Evolutionary conservation across 768 basidiomycete species (phyloP), one percentile per base, ranked within the genome.

Genomic region (Gyrodon lividus): DNA sequence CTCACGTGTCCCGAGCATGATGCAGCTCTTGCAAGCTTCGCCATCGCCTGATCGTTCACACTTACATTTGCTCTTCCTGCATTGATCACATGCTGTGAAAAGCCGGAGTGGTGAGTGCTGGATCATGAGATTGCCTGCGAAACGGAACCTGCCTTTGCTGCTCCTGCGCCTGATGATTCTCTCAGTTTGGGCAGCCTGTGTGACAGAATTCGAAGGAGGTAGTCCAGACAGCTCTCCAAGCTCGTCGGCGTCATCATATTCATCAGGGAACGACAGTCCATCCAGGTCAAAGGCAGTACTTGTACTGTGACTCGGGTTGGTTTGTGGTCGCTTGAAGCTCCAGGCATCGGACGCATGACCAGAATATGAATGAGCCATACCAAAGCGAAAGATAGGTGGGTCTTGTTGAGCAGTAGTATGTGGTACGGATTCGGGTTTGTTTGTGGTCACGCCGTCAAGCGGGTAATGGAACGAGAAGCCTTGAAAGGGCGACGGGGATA

Each of bases 11-110:
- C 81, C 81, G 16, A 89, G 75, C 76, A 87, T 77, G 35, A 83
- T 71, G 65, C 90, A 93, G 60, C 81, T 88, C 63, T 85, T 84
- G 72, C 90, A 93, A 17, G 84, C 81, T 52, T 85, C 80, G 34
- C 72, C 77, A 31, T 78, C 74, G 12, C 71, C 69, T 9, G 79
- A 54, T 31, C 87, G 82, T 69, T 92, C 91, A 68, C 91, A 92
- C 70, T 92, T 92, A 75, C 91, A 92, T 64, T 92, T 92, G 62
- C 84, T 87, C 69, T 92, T 92, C 50, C 90, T 81, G 67, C 91
- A 92, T 62, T 92, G 89, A 70, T 92, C 90, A 71, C 90, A 93
- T 20, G 91, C 89, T 87, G 57, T 14, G 6, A 24, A 12, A 37
- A 33, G 41, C 14, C 10, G 26, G 19, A 9, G 5, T 8, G 12